Evolutionary conservation across 1,284 basidiomycete species (phyloP).

Genomic region (Puccinia brachypodii): DNA sequence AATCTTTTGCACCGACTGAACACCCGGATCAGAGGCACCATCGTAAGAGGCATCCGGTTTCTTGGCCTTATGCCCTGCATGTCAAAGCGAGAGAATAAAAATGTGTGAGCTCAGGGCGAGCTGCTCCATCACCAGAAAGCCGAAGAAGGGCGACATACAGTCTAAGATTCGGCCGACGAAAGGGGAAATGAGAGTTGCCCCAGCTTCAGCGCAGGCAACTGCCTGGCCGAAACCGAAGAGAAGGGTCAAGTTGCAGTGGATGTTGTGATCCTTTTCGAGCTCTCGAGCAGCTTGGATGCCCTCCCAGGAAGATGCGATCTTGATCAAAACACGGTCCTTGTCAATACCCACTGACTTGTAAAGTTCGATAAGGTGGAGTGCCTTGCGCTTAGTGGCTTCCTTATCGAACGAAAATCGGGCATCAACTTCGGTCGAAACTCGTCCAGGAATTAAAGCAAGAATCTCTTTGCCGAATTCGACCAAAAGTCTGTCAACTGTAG

Average conservation of each 20-base stretch:
- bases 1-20: conserved; percentile 90
- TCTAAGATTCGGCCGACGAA: conserved; percentile 79
- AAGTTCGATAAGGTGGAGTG: conserved; percentile 67
- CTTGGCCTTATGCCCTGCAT: conserved; percentile 89
- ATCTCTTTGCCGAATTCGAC: conserved; percentile 98
- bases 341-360: conserved; percentile 87
- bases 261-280: conserved; percentile 85
- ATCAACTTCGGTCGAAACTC: conserved; percentile 99
- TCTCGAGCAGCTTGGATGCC: conserved; percentile 98
- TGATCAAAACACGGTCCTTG: conserved; percentile 69
- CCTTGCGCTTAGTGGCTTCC: conserved; percentile 82
- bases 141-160: conserved; percentile 16
- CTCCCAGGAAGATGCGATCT: conserved; percentile 98
- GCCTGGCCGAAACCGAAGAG: conserved; percentile 98
- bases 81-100: neutral
- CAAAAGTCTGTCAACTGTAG: conserved; percentile 49
- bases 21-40: conserved; percentile 92
- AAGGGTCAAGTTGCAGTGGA: conserved; percentile 98
- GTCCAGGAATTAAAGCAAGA: conserved; percentile 90
- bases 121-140: no score
- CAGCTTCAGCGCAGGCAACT: conserved; percentile 96
- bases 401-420: conserved; percentile 96
- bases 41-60: conserved; percentile 77
- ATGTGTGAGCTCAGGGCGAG: neutral
- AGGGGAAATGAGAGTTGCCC: conserved; percentile 96